phyloP scores from a whole-genome alignment of 306 rosid genomes.

The Dalbergia oliveri region DNA sequence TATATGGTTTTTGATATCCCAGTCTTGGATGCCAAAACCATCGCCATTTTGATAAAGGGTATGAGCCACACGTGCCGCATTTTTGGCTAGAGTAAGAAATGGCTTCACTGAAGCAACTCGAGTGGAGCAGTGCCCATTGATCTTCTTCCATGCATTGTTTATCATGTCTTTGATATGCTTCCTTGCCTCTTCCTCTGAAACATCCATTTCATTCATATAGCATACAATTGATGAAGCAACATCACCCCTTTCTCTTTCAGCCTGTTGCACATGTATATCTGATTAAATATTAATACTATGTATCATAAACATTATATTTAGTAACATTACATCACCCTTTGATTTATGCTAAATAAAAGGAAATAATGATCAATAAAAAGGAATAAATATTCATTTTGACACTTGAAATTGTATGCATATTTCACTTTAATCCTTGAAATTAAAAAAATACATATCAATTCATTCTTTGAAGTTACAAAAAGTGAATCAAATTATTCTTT shows the following conservation, averaged over 20 bases:
- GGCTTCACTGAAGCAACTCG: conserved; percentile 8
- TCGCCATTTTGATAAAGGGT: conserved; percentile 61
- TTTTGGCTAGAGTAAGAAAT: conserved; percentile 46
- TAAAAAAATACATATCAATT: no score
- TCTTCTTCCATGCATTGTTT: conserved; percentile 54
- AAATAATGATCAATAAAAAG: not conserved
- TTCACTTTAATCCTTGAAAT: no score
- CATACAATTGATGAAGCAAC: conserved; percentile 65
- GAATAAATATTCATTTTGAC: no score
- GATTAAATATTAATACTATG: not conserved
- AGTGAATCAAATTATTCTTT: no score
- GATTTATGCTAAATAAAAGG: not conserved
- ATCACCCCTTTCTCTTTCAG: conserved; percentile 73
- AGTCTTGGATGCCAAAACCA: conserved; percentile 61
- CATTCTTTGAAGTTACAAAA: no score
- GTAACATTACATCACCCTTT: no score
- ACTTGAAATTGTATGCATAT: no score
- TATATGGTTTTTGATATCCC: conserved; percentile 44
- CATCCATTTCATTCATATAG: conserved; percentile 58
- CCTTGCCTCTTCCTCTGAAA: conserved; percentile 58
- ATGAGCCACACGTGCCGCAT: conserved; percentile 62
- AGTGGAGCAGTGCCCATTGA: conserved; percentile 47
- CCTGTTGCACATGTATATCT: conserved; percentile 39
- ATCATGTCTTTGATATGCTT: conserved; percentile 49
- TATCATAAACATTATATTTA: no score